Percentiles rank a stretch among this genome's conserved stretches.
These are phyloP conservation scores for Acmispon strigosus DNA, from an alignment of 306 rosid genomes.

Conservation along the genomic window DNA sequence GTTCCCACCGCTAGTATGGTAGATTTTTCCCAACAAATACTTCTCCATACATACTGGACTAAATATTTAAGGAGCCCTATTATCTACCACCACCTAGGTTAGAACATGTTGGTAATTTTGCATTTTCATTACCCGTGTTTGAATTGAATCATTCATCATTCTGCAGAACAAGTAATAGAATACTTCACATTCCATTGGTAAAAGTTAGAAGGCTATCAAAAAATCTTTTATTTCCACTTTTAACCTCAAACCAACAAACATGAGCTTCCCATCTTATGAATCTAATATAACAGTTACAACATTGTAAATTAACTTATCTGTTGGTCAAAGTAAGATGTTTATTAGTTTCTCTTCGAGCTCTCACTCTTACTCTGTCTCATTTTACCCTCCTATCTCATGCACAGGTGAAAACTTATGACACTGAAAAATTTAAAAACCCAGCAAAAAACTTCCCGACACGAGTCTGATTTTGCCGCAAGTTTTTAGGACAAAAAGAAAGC, in stretches of 20 bases:
- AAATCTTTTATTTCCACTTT: conserved; percentile 14
- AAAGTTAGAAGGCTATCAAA: no score
- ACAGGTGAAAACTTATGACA: background rate
- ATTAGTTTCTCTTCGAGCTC: no score
- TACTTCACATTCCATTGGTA: conserved; percentile 5
- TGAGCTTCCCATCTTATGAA: conserved; percentile 27
- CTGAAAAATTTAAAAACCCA: background rate
- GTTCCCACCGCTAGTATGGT: no score
- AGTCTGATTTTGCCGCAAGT: conserved; percentile 14
- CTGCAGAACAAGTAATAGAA: conserved; percentile 32
- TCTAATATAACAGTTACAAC: conserved; percentile 20
- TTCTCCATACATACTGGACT: no score
- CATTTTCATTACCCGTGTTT: background rate
- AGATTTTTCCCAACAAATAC: no score
- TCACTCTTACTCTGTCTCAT: no score
- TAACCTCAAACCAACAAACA: conserved; percentile 28
- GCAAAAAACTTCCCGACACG: background rate
- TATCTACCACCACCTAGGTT: no score
- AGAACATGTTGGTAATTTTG: no score
- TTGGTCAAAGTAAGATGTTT: conserved; percentile 1
- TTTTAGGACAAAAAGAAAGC: conserved; percentile 4
- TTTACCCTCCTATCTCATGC: background rate
- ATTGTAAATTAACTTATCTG: background rate
- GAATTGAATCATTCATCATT: background rate
- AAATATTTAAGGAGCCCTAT: no score